A percentile compares a stretch with the other conserved stretches of the same genome.
phyloP scores from a whole-genome alignment of 2,329 filamentous ascomycete genomes.

The Fusarium longipes region DNA sequence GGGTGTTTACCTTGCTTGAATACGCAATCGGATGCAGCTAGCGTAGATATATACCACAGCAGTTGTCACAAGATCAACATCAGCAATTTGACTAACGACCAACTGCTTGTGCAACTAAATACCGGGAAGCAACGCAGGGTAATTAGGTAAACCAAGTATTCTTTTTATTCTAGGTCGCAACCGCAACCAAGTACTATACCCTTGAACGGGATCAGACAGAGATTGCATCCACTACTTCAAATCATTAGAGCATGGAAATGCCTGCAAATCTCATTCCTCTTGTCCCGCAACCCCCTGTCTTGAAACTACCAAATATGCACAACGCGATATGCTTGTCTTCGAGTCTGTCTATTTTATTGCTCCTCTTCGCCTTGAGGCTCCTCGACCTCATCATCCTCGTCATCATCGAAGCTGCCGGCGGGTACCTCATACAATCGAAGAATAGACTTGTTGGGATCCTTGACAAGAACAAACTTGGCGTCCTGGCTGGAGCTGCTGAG shows the following conservation, averaged over 20 bases:
- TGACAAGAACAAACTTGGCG: constrained; percentile 83
- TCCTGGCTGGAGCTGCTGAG: constrained; percentile 80
- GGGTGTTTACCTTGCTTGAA: too few relatives aligned
- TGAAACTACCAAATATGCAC: constrained; percentile 27
- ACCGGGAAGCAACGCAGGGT: background rate
- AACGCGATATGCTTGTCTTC: constrained; percentile 12
- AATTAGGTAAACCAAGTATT: constrained; percentile 41
- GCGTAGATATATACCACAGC: background rate
- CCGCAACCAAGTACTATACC: constrained; percentile 25
- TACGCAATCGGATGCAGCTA: background rate
- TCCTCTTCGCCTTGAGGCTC: constrained; percentile 50
- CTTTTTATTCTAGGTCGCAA: constrained; percentile 42
- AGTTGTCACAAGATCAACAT: background rate
- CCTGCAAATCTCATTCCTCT: constrained; percentile 36
- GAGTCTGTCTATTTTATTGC: constrained; percentile 24
- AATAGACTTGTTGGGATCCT: constrained; percentile 97
- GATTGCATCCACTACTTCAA: constrained; percentile 45
- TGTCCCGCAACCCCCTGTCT: constrained; percentile 23
- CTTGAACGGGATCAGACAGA: constrained; percentile 29
- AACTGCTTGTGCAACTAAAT: background rate
- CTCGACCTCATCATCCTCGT: constrained; percentile 73
- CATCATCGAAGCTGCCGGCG: constrained; percentile 87
- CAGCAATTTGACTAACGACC: background rate
- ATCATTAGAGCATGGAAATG: constrained; percentile 46
- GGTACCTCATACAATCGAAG: constrained; percentile 94